A percentile compares a stretch with the other conserved stretches of the same genome.
These are phyloP conservation scores for Phytomonas francai DNA, from an alignment of 208 protist genomes.

Conservation along the genomic window DNA sequence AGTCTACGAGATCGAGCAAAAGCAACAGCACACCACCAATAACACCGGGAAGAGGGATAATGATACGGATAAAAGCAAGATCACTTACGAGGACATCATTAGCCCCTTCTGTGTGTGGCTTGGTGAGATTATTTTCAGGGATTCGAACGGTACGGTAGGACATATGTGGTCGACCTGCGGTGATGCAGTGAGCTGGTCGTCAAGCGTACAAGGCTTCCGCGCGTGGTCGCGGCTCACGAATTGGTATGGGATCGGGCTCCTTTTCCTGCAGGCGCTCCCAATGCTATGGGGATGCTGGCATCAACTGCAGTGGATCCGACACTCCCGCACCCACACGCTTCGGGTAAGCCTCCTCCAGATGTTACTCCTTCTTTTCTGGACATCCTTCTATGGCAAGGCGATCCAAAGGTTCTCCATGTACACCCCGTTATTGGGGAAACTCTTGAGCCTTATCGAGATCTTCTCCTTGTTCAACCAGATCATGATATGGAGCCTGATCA, in stretches of 20 bases:
- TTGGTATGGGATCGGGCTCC: not conserved
- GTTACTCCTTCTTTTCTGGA: conserved; percentile 8
- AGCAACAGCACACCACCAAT: not conserved
- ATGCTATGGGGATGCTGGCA: not conserved
- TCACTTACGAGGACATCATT: not conserved
- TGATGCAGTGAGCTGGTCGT: conserved; percentile 7
- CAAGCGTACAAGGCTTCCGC: not conserved
- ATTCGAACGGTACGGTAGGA: not conserved
- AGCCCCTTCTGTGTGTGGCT: conserved; percentile 11
- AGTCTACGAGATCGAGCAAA: not conserved
- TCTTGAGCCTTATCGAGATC: not conserved
- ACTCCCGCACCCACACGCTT: conserved; percentile 20
- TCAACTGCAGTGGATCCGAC: conserved; percentile 13
- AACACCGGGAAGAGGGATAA: not conserved
- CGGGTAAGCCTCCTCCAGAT: conserved; percentile 16
- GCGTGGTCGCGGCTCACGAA: not conserved
- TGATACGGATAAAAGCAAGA: not conserved
- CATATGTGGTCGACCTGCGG: conserved; percentile 18
- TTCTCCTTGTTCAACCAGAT: conserved; percentile 1
- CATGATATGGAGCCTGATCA: not conserved
- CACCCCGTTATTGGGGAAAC: not conserved
- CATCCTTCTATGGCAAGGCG: conserved; percentile 1
- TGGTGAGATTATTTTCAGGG: not conserved
- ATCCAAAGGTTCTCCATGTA: not conserved
- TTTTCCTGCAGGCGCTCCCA: not conserved